A percentile compares a stretch with the other conserved stretches of the same genome.
These are phyloP conservation scores for Leccinum uliginosum DNA, from an alignment of 768 basidiomycete genomes.

Conservation along the genomic window DNA sequence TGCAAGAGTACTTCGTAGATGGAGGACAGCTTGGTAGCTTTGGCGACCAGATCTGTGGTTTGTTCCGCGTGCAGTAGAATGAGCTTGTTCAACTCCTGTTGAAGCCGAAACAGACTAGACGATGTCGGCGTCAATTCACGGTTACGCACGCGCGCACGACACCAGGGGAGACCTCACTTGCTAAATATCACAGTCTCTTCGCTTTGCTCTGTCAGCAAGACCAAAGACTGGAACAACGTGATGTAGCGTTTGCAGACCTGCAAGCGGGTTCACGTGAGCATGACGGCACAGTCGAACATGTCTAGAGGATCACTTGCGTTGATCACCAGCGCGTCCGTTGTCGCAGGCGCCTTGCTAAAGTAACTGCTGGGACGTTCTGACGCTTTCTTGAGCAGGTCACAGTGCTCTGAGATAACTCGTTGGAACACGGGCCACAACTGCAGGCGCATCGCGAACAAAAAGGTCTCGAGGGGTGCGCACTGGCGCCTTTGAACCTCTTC, in stretches of 20 bases:
- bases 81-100: slow-evolving; percentile 77
- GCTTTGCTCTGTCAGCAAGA: slow-evolving; percentile 73
- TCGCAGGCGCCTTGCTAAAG: slow-evolving; percentile 54
- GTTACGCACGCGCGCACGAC: not conserved
- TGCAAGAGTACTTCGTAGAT: slow-evolving; percentile 77
- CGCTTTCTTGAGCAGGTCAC: slow-evolving; percentile 76
- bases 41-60: slow-evolving; percentile 54
- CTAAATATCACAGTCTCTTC: slow-evolving; percentile 97
- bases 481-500: slow-evolving; percentile 70
- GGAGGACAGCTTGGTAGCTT: slow-evolving; percentile 63
- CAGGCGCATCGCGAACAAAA: slow-evolving; percentile 75
- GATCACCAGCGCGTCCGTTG: slow-evolving; percentile 66
- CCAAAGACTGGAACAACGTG: slow-evolving; percentile 75
- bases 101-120: slow-evolving; percentile 72
- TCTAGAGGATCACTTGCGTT: slow-evolving; percentile 39
- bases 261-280: not conserved
- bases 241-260: slow-evolving; percentile 78
- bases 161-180: slow-evolving; percentile 55
- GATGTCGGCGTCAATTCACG: not conserved
- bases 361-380: slow-evolving; percentile 69
- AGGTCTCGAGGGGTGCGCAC: slow-evolving; percentile 77
- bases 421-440: slow-evolving; percentile 94
- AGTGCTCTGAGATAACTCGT: slow-evolving; percentile 79
- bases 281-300: not conserved
- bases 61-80: slow-evolving; percentile 69